Evolutionary conservation across 129 eudicot species (phyloP).

Genomic region (Centaurea solstitialis): DNA sequence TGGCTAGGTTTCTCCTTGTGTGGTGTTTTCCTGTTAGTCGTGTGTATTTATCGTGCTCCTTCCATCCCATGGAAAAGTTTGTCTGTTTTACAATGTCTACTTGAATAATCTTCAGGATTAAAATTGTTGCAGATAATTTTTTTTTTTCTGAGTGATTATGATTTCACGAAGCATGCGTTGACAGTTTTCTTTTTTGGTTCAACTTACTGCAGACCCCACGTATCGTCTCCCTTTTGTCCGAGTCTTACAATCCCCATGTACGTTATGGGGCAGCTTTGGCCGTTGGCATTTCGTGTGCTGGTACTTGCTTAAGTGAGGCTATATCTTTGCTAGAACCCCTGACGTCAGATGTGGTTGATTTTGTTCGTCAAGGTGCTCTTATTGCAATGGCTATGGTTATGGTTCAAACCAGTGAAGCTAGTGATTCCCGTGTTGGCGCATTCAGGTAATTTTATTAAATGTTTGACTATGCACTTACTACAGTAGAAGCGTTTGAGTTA

Average conservation of each 20-base stretch:
- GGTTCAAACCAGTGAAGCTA: conserved; percentile 97
- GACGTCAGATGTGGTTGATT: conserved; percentile 93
- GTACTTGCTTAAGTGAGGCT: conserved; percentile 95
- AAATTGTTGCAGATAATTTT: not conserved
- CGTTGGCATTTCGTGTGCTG: conserved; percentile 97
- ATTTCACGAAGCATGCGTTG: not conserved
- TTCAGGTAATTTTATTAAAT: conserved; percentile 57
- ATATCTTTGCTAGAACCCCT: conserved; percentile 93
- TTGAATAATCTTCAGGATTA: too few species aligned
- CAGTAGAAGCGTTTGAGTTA: too few species aligned
- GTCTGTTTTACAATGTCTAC: too few species aligned
- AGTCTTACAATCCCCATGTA: conserved; percentile 96
- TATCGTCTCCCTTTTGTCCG: conserved; percentile 73
- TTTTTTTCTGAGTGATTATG: not conserved
- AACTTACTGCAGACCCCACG: conserved; percentile 71
- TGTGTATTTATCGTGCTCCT: too few species aligned
- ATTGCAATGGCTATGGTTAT: conserved; percentile 99
- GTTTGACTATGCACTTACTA: not conserved
- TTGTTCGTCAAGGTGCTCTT: conserved; percentile 98
- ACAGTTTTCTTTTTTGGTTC: not conserved
- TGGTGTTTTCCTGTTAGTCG: too few species aligned
- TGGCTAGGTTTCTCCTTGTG: not conserved
- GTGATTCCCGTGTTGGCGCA: conserved; percentile 95
- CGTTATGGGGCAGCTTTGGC: conserved; percentile 98
- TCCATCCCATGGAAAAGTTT: too few species aligned